Conservation (phyloP, 805 yeast species). For the Wickerhamiella vanderwaltii region DNA sequence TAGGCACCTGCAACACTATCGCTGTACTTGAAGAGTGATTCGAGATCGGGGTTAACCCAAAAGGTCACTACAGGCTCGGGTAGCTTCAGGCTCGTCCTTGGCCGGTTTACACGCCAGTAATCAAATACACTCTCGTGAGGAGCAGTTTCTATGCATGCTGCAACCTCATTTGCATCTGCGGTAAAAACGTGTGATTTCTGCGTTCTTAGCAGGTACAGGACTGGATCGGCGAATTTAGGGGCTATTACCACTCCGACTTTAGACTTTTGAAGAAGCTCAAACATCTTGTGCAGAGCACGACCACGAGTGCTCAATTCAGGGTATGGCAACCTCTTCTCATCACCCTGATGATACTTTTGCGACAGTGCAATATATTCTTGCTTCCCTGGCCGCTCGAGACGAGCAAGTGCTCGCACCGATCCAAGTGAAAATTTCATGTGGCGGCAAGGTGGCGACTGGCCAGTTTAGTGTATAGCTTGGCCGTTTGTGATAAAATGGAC, state of each 20-base stretch:
- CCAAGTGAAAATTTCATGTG: no score
- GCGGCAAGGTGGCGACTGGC: no score
- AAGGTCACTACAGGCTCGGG: background rate
- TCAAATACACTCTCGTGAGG: background rate
- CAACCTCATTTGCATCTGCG: background rate
- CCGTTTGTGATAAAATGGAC: no score
- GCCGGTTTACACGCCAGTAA: background rate
- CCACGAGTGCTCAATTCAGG: slow-evolving; percentile 3
- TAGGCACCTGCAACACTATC: background rate
- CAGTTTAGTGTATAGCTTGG: no score
- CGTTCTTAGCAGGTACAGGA: background rate
- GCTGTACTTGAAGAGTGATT: background rate
- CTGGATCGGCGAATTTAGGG: slow-evolving; percentile 1
- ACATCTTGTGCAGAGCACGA: background rate
- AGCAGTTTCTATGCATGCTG: background rate
- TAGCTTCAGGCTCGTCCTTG: background rate
- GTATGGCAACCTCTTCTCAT: background rate
- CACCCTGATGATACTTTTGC: background rate
- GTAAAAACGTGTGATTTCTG: background rate
- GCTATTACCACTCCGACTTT: background rate
- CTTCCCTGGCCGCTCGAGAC: no score
- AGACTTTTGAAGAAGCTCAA: background rate
- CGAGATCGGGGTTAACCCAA: background rate
- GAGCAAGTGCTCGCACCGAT: no score
- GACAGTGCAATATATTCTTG: slow-evolving; percentile 2